These are phyloP conservation scores for Phaffomyces antillensis DNA, from an alignment of 805 yeast genomes.

Conservation along the genomic window DNA sequence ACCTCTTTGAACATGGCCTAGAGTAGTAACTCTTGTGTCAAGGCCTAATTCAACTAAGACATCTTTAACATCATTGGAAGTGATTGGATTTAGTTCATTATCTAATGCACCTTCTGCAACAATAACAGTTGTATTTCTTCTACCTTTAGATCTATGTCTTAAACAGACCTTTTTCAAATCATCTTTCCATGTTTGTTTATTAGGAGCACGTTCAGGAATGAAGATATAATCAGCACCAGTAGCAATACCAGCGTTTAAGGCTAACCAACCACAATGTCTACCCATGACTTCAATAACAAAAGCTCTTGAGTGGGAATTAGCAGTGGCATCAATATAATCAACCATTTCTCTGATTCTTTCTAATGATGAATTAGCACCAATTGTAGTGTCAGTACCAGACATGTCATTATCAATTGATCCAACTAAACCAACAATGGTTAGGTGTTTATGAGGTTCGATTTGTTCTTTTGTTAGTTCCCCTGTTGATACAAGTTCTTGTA, in stretches of 20 bases:
- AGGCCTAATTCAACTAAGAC: slow-evolving; percentile 79
- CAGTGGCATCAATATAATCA: slow-evolving; percentile 96
- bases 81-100: slow-evolving; percentile 69
- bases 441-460: slow-evolving; percentile 53
- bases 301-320: slow-evolving; percentile 94
- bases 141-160: slow-evolving; percentile 80
- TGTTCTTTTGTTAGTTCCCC: slow-evolving; percentile 53
- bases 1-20: slow-evolving; percentile 98
- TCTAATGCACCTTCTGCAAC: slow-evolving; percentile 98
- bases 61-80: slow-evolving; percentile 73
- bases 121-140: slow-evolving; percentile 90
- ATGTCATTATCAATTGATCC: slow-evolving; percentile 98
- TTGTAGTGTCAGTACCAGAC: slow-evolving; percentile 94
- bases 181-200: slow-evolving; percentile 66
- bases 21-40: slow-evolving; percentile 90
- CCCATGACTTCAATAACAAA: slow-evolving; percentile 99
- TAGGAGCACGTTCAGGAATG: slow-evolving; percentile 91
- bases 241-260: slow-evolving; percentile 94
- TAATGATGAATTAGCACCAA: slow-evolving; percentile 92
- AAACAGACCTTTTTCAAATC: slow-evolving; percentile 68
- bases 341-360: slow-evolving; percentile 91
- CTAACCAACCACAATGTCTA: slow-evolving; percentile 98
- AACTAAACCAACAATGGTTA: slow-evolving; percentile 88
- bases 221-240: slow-evolving; percentile 93
- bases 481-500: slow-evolving; percentile 57